These are phyloP conservation scores for Circinella minor DNA, from an alignment of 371 early-diverging fungal genomes.

Conservation along the genomic window DNA sequence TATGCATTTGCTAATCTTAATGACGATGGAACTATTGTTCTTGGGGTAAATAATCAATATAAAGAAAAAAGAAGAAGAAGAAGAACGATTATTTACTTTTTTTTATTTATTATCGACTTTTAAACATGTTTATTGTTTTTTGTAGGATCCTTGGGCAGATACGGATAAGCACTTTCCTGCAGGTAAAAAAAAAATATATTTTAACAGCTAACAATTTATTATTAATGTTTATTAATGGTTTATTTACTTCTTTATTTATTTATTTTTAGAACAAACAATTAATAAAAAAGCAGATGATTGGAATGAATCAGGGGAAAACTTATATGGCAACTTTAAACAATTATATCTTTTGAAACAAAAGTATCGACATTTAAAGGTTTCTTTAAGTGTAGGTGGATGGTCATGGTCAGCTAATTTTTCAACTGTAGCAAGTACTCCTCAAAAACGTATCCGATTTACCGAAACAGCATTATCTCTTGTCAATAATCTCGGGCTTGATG, in stretches of 20 bases:
- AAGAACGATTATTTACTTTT: not conserved
- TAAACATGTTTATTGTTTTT: not conserved
- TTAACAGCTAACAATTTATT: not conserved
- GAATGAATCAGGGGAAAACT: conserved; percentile 53
- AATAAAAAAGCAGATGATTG: conserved; percentile 58
- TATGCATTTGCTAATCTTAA: conserved; percentile 90
- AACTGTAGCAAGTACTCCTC: conserved; percentile 55
- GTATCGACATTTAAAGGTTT: conserved; percentile 68
- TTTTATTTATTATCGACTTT: too few relatives aligned
- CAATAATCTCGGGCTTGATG: conserved; percentile 56
- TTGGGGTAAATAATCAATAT: conserved; percentile 46
- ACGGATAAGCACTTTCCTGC: conserved; percentile 41
- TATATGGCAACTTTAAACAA: conserved; percentile 81
- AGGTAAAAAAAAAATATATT: conserved; percentile 31
- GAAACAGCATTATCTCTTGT: conserved; percentile 57
- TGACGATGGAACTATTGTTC: conserved; percentile 61
- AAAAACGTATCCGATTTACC: conserved; percentile 62
- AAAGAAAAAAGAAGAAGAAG: too few relatives aligned
- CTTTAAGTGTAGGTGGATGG: conserved; percentile 89
- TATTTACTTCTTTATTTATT: not conserved
- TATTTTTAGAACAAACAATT: conserved; percentile 18
- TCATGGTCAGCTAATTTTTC: conserved; percentile 83
- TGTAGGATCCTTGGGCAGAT: conserved; percentile 51
- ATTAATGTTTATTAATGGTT: too few relatives aligned
- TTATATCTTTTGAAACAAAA: conserved; percentile 74